Evolutionary conservation across 2,329 filamentous ascomycete species (phyloP).

Genomic region (Claviceps digitariae): DNA sequence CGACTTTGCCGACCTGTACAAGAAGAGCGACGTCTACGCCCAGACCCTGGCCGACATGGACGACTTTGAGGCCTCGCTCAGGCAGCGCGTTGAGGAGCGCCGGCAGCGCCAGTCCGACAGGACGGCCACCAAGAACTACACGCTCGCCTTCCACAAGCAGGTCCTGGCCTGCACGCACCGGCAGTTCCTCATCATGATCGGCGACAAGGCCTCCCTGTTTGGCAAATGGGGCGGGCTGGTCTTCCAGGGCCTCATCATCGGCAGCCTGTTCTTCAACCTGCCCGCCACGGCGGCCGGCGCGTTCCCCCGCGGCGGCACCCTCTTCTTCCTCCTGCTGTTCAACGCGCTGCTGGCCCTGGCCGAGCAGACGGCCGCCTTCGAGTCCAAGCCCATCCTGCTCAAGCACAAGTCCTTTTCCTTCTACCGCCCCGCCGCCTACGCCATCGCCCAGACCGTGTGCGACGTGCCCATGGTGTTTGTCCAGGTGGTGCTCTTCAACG

Average conservation of each 20-base stretch:
- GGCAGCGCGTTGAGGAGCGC: conserved; percentile 28
- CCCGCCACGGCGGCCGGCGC: conserved; percentile 46
- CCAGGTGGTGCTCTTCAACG: conserved; percentile 54
- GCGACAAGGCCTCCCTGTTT: conserved; percentile 60
- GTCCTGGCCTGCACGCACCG: conserved; percentile 56
- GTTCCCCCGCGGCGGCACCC: conserved; percentile 37
- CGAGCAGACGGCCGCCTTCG: conserved; percentile 55
- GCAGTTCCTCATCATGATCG: conserved; percentile 67
- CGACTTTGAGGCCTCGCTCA: conserved; percentile 50
- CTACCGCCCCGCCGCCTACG: conserved; percentile 45
- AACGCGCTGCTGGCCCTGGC: conserved; percentile 55
- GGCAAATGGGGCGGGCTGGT: conserved; percentile 73
- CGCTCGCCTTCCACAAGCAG: conserved; percentile 61
- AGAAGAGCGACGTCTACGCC: conserved; percentile 45
- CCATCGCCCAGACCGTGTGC: conserved; percentile 40
- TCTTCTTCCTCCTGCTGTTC: conserved; percentile 42
- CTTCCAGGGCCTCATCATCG: conserved; percentile 61
- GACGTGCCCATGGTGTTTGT: conserved; percentile 50
- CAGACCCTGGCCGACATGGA: conserved; percentile 46
- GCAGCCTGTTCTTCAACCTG: conserved; percentile 65
- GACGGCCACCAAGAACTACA: conserved; percentile 58
- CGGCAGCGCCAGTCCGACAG: conserved; percentile 51
- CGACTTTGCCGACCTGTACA: conserved; percentile 54
- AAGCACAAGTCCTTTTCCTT: conserved; percentile 62
- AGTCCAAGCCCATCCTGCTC: conserved; percentile 49